Evolutionary conservation across 345 rosid genomes (phyloP).

Genomic region (Acer negundo): DNA sequence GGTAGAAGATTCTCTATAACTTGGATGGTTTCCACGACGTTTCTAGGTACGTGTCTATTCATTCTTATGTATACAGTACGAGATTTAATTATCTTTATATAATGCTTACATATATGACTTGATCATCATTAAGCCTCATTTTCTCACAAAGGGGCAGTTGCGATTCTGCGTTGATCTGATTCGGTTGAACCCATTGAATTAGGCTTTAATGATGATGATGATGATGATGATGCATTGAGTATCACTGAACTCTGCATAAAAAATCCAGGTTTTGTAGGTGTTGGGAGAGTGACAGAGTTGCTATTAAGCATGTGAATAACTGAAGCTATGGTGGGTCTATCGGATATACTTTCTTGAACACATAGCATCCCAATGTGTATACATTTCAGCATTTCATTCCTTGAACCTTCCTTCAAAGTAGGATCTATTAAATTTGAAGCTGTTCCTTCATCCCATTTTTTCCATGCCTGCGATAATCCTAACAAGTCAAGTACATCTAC

Average conservation of each 20-base stretch:
- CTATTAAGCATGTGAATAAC: constrained; percentile 39
- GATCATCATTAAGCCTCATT: constrained; percentile 31
- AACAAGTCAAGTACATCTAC: not conserved
- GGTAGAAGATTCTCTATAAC: no score
- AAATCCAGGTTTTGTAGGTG: constrained; percentile 32
- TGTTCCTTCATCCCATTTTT: constrained; percentile 22
- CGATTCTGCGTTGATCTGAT: not conserved
- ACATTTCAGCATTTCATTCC: constrained; percentile 36
- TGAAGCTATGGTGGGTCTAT: constrained; percentile 33
- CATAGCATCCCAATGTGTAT: constrained; percentile 45
- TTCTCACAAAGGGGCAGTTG: not conserved
- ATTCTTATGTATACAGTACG: no score
- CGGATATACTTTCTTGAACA: constrained; percentile 35
- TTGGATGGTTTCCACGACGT: no score
- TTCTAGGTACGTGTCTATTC: no score
- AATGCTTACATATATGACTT: not conserved
- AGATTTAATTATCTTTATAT: no score
- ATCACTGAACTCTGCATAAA: constrained; percentile 4
- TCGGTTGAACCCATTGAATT: not conserved
- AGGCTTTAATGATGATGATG: not conserved
- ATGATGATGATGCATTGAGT: not conserved
- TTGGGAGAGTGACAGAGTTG: constrained; percentile 24
- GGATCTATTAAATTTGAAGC: constrained; percentile 2
- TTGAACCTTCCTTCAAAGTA: constrained; percentile 11
- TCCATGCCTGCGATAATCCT: constrained; percentile 37